phyloP scores from a whole-genome alignment of 2,329 filamentous ascomycete genomes.

The Colletotrichum brevisporum region DNA sequence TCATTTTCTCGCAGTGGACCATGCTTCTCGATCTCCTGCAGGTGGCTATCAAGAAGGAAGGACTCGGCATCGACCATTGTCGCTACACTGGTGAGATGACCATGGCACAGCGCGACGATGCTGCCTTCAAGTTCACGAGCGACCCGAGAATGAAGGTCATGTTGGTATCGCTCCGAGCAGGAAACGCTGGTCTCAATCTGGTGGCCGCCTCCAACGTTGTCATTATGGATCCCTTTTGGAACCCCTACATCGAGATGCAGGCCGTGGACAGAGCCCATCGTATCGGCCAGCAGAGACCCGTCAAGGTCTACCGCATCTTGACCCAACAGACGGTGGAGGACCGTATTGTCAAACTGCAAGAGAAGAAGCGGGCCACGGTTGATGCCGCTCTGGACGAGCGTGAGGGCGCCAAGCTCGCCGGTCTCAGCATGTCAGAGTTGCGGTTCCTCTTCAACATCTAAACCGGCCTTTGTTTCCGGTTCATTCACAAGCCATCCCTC shows the following conservation, averaged over 20 bases:
- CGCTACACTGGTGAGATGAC: conserved; percentile 86
- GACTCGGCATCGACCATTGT: conserved; percentile 67
- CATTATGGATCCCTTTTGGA: conserved; percentile 95
- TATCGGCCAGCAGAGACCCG: conserved; percentile 82
- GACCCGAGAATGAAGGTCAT: conserved; percentile 74
- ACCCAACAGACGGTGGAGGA: conserved; percentile 88
- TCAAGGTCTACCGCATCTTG: conserved; percentile 85
- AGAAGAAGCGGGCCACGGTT: conserved; percentile 83
- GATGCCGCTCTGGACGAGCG: conserved; percentile 85
- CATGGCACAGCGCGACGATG: conserved; percentile 73
- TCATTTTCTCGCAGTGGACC: conserved; percentile 88
- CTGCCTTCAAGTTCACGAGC: conserved; percentile 76
- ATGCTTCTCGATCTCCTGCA: conserved; percentile 84
- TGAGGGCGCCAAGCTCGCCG: conserved; percentile 74
- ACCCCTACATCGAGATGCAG: conserved; percentile 92
- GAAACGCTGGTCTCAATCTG: conserved; percentile 89
- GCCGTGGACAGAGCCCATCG: conserved; percentile 91
- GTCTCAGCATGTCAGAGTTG: conserved; percentile 77
- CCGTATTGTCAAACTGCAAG: conserved; percentile 83
- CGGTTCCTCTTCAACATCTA: conserved; percentile 73
- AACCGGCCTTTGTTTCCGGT: not conserved
- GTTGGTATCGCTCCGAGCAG: conserved; percentile 84
- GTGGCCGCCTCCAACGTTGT: conserved; percentile 88
- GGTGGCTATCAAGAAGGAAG: conserved; percentile 73
- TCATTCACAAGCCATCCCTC: not conserved